phyloP scores from a whole-genome alignment of 2,329 filamentous ascomycete species.

The Ceratocystis eucalypticola region DNA sequence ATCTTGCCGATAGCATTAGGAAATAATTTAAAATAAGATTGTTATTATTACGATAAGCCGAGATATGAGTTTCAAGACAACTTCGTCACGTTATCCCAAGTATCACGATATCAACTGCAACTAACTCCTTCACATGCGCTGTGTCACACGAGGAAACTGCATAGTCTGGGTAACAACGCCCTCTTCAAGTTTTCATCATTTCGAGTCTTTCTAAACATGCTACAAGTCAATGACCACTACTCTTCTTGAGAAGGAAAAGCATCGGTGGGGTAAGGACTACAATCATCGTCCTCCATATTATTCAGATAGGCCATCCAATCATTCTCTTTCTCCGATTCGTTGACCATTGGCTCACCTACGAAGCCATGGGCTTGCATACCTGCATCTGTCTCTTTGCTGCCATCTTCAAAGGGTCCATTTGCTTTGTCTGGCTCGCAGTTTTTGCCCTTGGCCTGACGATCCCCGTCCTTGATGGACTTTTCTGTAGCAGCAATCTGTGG shows the following conservation, averaged over 20 bases:
- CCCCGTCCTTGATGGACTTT: too few species aligned
- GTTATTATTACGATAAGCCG: too few species aligned
- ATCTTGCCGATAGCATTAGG: too few species aligned
- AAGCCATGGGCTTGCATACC: background rate
- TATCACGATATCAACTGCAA: background rate
- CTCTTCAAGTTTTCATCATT: background rate
- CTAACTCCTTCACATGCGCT: background rate
- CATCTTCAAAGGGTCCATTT: background rate
- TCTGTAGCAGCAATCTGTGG: background rate
- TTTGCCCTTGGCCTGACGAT: too few species aligned
- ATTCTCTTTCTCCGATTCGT: background rate
- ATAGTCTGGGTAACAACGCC: background rate
- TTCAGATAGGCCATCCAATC: background rate
- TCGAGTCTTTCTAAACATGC: background rate
- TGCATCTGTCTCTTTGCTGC: background rate
- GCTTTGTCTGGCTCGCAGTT: too few species aligned
- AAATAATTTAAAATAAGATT: too few species aligned
- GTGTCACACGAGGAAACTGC: background rate
- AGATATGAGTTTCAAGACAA: background rate
- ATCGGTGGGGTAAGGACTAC: background rate
- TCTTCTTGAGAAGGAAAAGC: too few species aligned
- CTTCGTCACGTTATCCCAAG: background rate
- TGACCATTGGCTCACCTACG: background rate
- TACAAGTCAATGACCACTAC: background rate
- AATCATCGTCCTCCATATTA: background rate